phyloP scores from a whole-genome alignment of 345 rosid species.

The Microthlaspi erraticum region DNA sequence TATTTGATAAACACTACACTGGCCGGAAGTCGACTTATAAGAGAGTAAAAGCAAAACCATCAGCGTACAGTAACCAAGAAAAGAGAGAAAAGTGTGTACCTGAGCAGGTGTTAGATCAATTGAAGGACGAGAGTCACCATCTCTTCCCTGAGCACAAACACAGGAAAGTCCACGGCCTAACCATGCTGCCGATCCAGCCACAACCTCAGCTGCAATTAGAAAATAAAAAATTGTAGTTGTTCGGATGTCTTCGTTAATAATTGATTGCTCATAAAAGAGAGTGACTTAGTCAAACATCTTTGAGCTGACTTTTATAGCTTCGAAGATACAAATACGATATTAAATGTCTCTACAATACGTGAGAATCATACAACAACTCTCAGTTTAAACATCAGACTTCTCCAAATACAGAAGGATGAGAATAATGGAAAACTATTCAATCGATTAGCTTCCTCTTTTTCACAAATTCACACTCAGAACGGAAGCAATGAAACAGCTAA shows the following conservation, averaged over 20 bases:
- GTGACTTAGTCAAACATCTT: slow-evolving; percentile 30
- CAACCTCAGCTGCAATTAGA: slow-evolving; percentile 86
- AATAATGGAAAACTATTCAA: neutral
- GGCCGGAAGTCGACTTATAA: slow-evolving; percentile 1
- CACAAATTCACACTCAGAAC: slow-evolving; percentile 13
- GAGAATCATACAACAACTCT: slow-evolving; percentile 26
- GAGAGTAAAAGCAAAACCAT: slow-evolving; percentile 11
- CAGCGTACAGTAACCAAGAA: neutral
- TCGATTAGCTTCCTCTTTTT: neutral
- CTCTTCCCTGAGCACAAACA: slow-evolving; percentile 96
- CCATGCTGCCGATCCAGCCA: slow-evolving; percentile 99
- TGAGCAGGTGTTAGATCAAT: slow-evolving; percentile 95
- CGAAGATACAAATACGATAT: neutral
- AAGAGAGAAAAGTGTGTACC: slow-evolving; percentile 48
- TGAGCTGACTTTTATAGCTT: slow-evolving; percentile 9
- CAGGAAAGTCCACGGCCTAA: slow-evolving; percentile 98
- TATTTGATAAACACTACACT: neutral
- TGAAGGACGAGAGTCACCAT: slow-evolving; percentile 81
- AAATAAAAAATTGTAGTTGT: slow-evolving; percentile 31
- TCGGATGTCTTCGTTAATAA: slow-evolving; percentile 27
- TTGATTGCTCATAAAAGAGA: neutral
- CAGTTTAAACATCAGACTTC: slow-evolving; percentile 5
- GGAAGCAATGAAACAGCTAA: neutral
- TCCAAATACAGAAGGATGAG: slow-evolving; percentile 9
- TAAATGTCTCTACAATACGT: slow-evolving; percentile 18